Evolutionary conservation across 139 green algal species (phyloP).

Genomic region (Chlorella sp.): DNA sequence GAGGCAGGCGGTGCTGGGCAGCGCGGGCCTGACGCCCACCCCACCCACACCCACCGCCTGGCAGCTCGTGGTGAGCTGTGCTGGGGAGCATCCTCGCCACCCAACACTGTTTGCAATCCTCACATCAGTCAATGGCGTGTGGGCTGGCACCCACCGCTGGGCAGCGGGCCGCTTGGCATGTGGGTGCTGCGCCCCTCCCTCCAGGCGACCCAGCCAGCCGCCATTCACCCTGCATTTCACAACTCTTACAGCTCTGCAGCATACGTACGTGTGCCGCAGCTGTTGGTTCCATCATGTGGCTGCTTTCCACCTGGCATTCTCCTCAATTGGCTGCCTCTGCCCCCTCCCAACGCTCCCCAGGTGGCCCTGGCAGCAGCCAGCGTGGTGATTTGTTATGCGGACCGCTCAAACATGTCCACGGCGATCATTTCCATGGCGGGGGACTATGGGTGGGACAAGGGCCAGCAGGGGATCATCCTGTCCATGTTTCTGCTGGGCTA

Average conservation of each 20-base stretch:
- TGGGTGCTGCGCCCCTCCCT: neutral
- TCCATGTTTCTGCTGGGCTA: conserved; percentile 84
- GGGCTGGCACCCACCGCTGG: neutral
- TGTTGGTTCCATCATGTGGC: too few relatives aligned
- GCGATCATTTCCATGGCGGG: conserved; percentile 79
- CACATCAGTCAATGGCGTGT: too few relatives aligned
- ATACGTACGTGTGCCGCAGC: too few relatives aligned
- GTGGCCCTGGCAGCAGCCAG: conserved; percentile 65
- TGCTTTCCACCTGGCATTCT: neutral
- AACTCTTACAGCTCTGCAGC: too few relatives aligned
- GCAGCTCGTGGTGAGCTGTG: conserved; percentile 23
- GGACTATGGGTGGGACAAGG: conserved; percentile 71
- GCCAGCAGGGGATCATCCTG: conserved; percentile 70
- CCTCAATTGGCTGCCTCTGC: neutral
- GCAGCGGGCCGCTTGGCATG: too few relatives aligned
- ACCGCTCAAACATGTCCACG: conserved; percentile 78
- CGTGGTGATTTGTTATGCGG: conserved; percentile 81
- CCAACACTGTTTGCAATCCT: neutral
- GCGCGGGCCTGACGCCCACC: neutral
- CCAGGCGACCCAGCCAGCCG: too few relatives aligned
- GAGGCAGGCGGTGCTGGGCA: neutral
- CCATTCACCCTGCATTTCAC: too few relatives aligned
- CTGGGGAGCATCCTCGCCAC: neutral
- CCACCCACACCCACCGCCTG: neutral
- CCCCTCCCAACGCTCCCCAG: neutral